Evolutionary conservation across 2,329 filamentous ascomycete species (phyloP), one percentile per base, ranked within the genome.

Genomic region (Metarhizium rileyi): DNA sequence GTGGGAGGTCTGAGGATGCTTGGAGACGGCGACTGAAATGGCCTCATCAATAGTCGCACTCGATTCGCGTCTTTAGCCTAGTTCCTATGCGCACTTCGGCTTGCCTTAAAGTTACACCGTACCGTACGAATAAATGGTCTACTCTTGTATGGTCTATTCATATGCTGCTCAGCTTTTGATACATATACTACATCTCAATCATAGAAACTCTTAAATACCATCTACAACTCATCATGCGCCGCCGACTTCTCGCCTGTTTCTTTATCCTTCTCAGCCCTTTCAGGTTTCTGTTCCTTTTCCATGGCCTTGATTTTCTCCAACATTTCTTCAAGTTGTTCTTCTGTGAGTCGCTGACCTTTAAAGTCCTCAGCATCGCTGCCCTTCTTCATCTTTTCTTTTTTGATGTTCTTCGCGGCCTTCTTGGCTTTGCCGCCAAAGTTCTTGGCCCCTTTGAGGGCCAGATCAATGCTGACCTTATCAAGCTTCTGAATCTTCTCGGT

Each of bases 391-490:
- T 72, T 70, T 52, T 66, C 59, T 55, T 63, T 66, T 55, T 62
- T 66, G 58, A 59, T 63, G 64, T 46, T 50, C 47, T 54, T 54
- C 27, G 47, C 72, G 26, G 68, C 62, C 55, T 64, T 69, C 58
- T 70, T 66, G 41, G 66, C 63, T 62, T 70, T 70, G 26, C 61
- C 63, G 58, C 70, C 68, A 49, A 68, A 64, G 48, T 63, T 61
- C 64, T 72, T 76, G 58, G 85, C 78, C 50, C 79, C 79, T 71
- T 82, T 85, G 72, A 84, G 79, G 49, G 88, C 76, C 45, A 90
- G 74, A 23, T 88, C 80, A 63, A 84, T 77, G 57, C 81, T 79
- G 4, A 76, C 78, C 62, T 86, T 82, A 63, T 85, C 81, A 6
- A 97, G 75, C 63, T 86, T 80, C 59, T 83, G 80, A 16, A 82